Percentiles rank a stretch among this genome's conserved stretches.
phyloP scores from a whole-genome alignment of 805 yeast genomes.

The Cyberlindnera suaveolens region DNA sequence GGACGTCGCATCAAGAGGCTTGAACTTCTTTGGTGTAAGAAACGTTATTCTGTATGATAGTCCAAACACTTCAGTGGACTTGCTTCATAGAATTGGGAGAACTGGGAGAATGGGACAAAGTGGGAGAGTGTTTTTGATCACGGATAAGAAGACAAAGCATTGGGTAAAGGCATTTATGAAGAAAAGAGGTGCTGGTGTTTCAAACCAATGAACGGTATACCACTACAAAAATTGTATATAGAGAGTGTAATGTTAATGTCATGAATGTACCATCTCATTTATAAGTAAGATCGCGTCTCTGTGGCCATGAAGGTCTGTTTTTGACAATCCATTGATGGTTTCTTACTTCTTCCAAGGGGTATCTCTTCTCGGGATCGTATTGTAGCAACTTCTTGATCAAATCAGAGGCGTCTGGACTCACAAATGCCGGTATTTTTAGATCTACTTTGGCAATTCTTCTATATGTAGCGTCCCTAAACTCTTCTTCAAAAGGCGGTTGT shows the following conservation, averaged over 20 bases:
- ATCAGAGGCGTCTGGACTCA: conserved; percentile 72
- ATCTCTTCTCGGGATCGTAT: conserved; percentile 63
- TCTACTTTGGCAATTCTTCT: conserved; percentile 75
- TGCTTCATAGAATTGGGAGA: conserved; percentile 89
- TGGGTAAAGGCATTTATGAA: conserved; percentile 69
- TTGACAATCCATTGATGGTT: conserved; percentile 80
- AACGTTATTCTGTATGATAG: conserved; percentile 81
- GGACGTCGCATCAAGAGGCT: conserved; percentile 84
- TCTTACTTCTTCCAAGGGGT: conserved; percentile 53
- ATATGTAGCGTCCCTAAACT: conserved; percentile 70
- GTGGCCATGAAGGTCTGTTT: conserved; percentile 57
- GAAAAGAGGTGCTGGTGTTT: conserved; percentile 7
- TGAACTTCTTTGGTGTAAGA: conserved; percentile 76
- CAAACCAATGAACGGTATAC: background rate
- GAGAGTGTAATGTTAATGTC: too few relatives aligned
- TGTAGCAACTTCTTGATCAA: conserved; percentile 58
- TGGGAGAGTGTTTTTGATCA: conserved; percentile 82
- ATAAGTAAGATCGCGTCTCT: conserved; percentile 4
- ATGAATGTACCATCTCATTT: too few relatives aligned
- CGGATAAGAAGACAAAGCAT: conserved; percentile 58
- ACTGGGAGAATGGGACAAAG: conserved; percentile 88
- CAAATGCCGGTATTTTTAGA: conserved; percentile 60
- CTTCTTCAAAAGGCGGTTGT: conserved; percentile 87
- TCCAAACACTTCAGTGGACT: conserved; percentile 78
- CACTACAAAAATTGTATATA: too few relatives aligned